Evolutionary conservation across 805 yeast species (phyloP).

Genomic region (Sugiyamaella chiloensis): DNA sequence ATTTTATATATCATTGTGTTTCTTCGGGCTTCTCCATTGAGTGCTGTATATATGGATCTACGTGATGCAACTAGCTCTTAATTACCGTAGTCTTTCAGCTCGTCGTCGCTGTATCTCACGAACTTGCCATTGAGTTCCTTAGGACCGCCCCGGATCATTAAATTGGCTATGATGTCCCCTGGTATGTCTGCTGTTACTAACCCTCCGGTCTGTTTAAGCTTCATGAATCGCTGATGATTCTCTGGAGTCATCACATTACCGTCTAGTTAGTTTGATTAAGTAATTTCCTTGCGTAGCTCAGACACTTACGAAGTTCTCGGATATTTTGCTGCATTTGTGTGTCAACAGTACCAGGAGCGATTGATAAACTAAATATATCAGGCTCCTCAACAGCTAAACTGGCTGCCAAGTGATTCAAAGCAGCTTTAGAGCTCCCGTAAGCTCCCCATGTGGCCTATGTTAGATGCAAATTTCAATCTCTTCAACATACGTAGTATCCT

Average conservation of each 20-base stretch:
- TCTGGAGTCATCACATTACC: conserved; percentile 59
- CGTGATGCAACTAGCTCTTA: too few relatives aligned
- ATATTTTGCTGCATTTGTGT: conserved; percentile 85
- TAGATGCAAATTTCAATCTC: not conserved
- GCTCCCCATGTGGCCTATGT: conserved; percentile 78
- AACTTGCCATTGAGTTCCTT: conserved; percentile 61
- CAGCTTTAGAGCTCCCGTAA: conserved; percentile 90
- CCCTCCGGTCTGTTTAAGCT: conserved; percentile 53
- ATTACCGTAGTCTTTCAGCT: too few relatives aligned
- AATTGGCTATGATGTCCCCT: conserved; percentile 62
- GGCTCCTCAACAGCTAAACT: conserved; percentile 69
- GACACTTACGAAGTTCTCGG: conserved; percentile 48
- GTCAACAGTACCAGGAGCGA: conserved; percentile 95
- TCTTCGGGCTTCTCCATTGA: not conserved
- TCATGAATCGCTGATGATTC: conserved; percentile 58
- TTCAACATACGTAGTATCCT: conserved; percentile 41
- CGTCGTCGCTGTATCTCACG: conserved; percentile 46
- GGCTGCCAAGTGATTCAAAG: conserved; percentile 70
- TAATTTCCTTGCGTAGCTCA: not conserved
- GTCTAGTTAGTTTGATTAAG: conserved; percentile 27
- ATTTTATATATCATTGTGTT: too few relatives aligned
- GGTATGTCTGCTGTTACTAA: conserved; percentile 71
- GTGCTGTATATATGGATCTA: not conserved
- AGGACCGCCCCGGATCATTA: conserved; percentile 61
- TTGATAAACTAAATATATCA: conserved; percentile 56